Evolutionary conservation across 352 stramenopile genomes (phyloP), one percentile per base, ranked within the genome.

Genomic region (Phytopythium delawarense): DNA sequence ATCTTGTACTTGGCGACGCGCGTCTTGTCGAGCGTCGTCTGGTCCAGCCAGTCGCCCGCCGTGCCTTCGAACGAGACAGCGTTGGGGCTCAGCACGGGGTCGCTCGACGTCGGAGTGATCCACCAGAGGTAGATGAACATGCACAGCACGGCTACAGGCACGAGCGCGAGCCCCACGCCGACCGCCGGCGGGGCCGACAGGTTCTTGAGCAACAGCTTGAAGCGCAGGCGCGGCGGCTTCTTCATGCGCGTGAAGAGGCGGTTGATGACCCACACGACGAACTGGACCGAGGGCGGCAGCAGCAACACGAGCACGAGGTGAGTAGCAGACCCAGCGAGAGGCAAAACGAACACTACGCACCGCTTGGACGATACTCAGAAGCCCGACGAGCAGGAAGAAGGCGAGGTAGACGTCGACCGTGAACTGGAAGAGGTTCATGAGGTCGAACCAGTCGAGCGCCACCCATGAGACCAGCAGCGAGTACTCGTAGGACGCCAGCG

Each of bases 361-460:
- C 54, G 89, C 92, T 54, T 97, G 83, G 12, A 94, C 70, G 58
- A 97, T 88, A 46, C 89, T 94, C 7, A 92, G 53, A 25, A 97
- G 60, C 30, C 94, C 96, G 12, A 99, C 86, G 35, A 97, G 68
- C 13, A 80, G 90, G 67, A 98, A 99, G 59, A 98, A 96, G 9
- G 96, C 69, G 16, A 98, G 73, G 64, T 99, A 99, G 4, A 99
- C 87, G 62, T 93, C 83, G 28, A 87, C 81, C 0, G 83, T 88
- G 67, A 99, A 99, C 72, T 98, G 88, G 69, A 99, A 99, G 9
- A 83, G 72, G 64, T 99, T 99, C 55, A 99, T 88, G 48, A 99
- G 78, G 59, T 95, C 87, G 52, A 97, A 97, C 94, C 94, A 99
- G 45, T 76, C 67, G 1, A 98, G 72, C n/a, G 93, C 76, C 39